phyloP scores from a whole-genome alignment of 1,284 basidiomycete species.

The Irpex lacteus region DNA sequence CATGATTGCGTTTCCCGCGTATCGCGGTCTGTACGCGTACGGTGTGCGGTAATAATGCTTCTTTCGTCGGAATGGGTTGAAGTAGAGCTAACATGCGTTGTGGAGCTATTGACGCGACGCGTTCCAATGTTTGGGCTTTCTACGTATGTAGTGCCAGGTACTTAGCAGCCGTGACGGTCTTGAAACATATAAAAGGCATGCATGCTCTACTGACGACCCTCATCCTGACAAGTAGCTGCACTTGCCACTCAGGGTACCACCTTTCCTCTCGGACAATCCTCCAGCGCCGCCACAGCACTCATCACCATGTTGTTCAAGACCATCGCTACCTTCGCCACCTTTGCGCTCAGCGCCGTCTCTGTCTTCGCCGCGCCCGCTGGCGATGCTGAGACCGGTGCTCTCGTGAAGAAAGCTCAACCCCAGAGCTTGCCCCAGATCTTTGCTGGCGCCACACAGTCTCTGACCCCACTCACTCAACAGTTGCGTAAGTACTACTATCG shows the following conservation, averaged over 20 bases:
- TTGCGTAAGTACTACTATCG: constrained; percentile 28
- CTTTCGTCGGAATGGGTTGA: background rate
- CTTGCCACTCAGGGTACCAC: background rate
- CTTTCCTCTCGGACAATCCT: background rate
- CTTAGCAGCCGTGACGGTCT: background rate
- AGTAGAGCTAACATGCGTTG: background rate
- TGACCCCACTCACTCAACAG: constrained; percentile 24
- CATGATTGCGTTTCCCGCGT: background rate
- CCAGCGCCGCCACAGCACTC: background rate
- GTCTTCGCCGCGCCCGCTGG: constrained; percentile 20
- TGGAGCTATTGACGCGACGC: background rate
- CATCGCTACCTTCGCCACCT: constrained; percentile 34
- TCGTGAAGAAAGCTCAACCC: constrained; percentile 14
- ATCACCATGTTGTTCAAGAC: constrained; percentile 9
- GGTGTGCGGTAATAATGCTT: background rate
- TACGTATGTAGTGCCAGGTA: background rate
- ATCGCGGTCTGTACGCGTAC: background rate
- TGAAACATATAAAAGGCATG: background rate
- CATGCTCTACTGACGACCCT: background rate
- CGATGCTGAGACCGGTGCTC: constrained; percentile 5
- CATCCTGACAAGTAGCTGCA: background rate
- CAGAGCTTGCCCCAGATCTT: constrained; percentile 26
- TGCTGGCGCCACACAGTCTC: constrained; percentile 19
- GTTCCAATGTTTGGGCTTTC: background rate
- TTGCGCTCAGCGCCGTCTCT: constrained; percentile 30